Conservation (phyloP, 768 basidiomycete genomes). For the Mycena polygramma region DNA sequence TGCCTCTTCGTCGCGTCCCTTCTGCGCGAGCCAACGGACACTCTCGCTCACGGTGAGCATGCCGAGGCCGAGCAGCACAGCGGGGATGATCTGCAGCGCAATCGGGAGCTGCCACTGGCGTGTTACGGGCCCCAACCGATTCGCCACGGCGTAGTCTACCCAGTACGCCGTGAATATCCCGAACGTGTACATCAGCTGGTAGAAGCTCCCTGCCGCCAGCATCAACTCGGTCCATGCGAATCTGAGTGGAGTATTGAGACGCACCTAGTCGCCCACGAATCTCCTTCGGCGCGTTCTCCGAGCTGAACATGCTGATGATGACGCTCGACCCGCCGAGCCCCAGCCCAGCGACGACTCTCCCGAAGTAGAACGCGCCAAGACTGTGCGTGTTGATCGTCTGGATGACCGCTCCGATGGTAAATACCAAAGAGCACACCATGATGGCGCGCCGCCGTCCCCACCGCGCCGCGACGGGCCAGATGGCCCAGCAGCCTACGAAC, state of each 20-base stretch:
- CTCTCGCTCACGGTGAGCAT: slow-evolving; percentile 26
- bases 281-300: slow-evolving; percentile 27
- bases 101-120: slow-evolving; percentile 24
- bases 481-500: slow-evolving; percentile 27
- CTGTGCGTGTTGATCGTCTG: slow-evolving; percentile 27
- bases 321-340: slow-evolving; percentile 27
- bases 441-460: slow-evolving; percentile 22
- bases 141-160: slow-evolving; percentile 24
- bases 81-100: slow-evolving; percentile 15
- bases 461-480: slow-evolving; percentile 17
- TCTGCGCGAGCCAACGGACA: slow-evolving; percentile 19
- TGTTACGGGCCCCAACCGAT: slow-evolving; percentile 5
- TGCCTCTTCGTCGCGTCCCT: slow-evolving; percentile 18
- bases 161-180: slow-evolving; percentile 24
- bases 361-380: slow-evolving; percentile 17
- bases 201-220: slow-evolving; percentile 2
- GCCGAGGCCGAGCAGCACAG: slow-evolving; percentile 15
- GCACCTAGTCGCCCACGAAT: slow-evolving; percentile 20
- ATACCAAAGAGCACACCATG: slow-evolving; percentile 17
- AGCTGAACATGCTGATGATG: slow-evolving; percentile 27
- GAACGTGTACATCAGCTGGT: slow-evolving; percentile 24
- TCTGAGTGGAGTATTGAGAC: neutral
- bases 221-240: neutral
- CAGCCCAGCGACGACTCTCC: slow-evolving; percentile 18
- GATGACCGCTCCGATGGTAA: slow-evolving; percentile 18